A percentile compares a stretch with the other conserved stretches of the same genome.
Evolutionary conservation across 2,329 filamentous ascomycete genomes (phyloP).

Genomic region (Phialophora expanda): DNA sequence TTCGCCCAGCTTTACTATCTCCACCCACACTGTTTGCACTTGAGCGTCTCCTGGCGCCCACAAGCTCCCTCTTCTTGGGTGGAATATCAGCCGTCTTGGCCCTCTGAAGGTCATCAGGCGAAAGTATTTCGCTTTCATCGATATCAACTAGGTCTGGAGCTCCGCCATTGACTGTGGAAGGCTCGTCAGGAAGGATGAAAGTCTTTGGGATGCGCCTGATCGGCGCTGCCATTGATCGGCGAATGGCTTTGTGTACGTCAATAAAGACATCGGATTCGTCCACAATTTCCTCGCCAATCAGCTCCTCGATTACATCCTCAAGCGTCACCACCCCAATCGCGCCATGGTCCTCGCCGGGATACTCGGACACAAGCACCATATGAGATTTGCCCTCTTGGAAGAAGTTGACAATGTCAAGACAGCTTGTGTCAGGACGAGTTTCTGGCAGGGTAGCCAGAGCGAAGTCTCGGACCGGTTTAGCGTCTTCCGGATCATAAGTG

Average conservation of each 20-base stretch:
- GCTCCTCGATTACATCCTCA: conserved; percentile 96
- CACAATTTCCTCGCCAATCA: conserved; percentile 99
- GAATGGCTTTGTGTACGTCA: conserved; percentile 96
- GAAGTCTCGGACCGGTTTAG: conserved; percentile 84
- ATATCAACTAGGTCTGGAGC: conserved; percentile 52
- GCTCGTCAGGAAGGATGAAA: conserved; percentile 53
- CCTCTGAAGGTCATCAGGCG: conserved; percentile 37
- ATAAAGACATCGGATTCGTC: conserved; percentile 98
- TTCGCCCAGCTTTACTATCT: conserved; percentile 46
- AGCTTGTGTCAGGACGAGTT: conserved; percentile 92
- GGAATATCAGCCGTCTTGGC: conserved; percentile 35
- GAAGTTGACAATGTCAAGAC: conserved; percentile 97
- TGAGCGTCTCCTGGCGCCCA: conserved; percentile 42
- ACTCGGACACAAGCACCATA: conserved; percentile 94
- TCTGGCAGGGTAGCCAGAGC: conserved; percentile 92
- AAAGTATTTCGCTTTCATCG: conserved; percentile 50
- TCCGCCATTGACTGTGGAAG: conserved; percentile 40
- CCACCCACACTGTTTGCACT: conserved; percentile 41
- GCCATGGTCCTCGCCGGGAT: conserved; percentile 86
- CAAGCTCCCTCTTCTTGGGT: conserved; percentile 45
- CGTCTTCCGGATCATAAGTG: conserved; percentile 96
- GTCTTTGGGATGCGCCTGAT: conserved; percentile 70
- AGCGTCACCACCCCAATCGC: conserved; percentile 92
- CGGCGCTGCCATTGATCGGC: conserved; percentile 83
- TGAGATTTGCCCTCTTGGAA: conserved; percentile 99